Evolutionary conservation across 2,329 filamentous ascomycete species (phyloP), one percentile per base, ranked within the genome.

Genomic region (Botryotinia narcissicola): DNA sequence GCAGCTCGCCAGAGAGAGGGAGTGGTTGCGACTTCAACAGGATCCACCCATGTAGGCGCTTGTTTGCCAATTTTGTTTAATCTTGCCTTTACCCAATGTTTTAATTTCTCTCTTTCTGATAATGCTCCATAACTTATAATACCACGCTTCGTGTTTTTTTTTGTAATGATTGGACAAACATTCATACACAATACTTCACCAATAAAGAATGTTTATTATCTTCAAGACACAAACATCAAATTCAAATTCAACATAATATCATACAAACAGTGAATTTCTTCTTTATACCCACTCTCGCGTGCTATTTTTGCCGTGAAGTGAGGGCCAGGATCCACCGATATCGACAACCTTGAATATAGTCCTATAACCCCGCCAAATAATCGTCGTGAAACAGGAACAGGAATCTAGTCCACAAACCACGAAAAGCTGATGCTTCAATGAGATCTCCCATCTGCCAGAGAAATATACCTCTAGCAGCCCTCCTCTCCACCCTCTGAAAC

Each of bases 341-440:
- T 78, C 73, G 74, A 73, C 76, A 78, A 78, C 77, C 79, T 79
- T 74, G 78, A 74, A 74, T 73, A 77, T 78, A 79, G 71, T 73
- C 71, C 74, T 73, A 73, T 75, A 62, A 75, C 76, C 78, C 78
- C 78, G 77, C 77, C 79, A 76, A 80, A 76, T 78, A 67, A 76
- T 74, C 76, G 75, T 78, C 74, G 71, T 78, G 77, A 79, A 80
- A 79, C 78, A 71, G 74, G 75, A 80, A 79, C 78, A 71, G 74
- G 75, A 74, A 75, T 75, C 73, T 72, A 57, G 71, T 76, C 75
- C 75, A 67, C 74, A 71, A 75, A 69, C 73, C 71, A 69, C 72
- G 75, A 76, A 76, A 71, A 73, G 76, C 75, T 74, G 76, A 78
- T 75, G 74, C 75, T 80, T 79, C 77, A 76, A 81, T 81, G 80